These are phyloP conservation scores for Leccinum angustisporum DNA, from an alignment of 1,284 basidiomycete species.

Conservation along the genomic window DNA sequence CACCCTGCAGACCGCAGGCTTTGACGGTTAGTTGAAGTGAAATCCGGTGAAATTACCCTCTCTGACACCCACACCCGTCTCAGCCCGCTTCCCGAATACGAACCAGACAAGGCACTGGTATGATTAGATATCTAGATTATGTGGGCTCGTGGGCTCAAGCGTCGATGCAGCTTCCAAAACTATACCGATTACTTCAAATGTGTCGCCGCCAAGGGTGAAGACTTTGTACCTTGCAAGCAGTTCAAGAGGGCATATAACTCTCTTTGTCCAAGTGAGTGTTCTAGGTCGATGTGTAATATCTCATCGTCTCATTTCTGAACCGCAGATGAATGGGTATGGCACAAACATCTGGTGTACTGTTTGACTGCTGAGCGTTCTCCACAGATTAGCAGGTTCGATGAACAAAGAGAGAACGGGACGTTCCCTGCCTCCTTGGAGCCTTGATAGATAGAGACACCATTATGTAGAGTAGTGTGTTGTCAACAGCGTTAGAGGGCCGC, in stretches of 20 bases:
- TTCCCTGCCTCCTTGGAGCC: slow-evolving; percentile 91
- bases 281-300: slow-evolving; percentile 3
- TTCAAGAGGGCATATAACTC: slow-evolving; percentile 97
- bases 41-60: background rate
- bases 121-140: slow-evolving; percentile 19
- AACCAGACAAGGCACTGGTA: slow-evolving; percentile 97
- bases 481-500: background rate
- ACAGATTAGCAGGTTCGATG: slow-evolving; percentile 86
- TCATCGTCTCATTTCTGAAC: slow-evolving; percentile 13
- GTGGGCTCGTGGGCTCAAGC: slow-evolving; percentile 9
- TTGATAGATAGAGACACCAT: slow-evolving; percentile 37
- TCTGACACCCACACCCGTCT: slow-evolving; percentile 14
- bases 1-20: slow-evolving; percentile 82
- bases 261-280: slow-evolving; percentile 92
- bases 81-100: slow-evolving; percentile 92
- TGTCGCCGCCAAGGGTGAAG: slow-evolving; percentile 95
- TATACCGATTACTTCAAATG: slow-evolving; percentile 99
- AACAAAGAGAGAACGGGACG: slow-evolving; percentile 87
- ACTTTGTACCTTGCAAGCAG: slow-evolving; percentile 97
- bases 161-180: slow-evolving; percentile 81
- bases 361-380: slow-evolving; percentile 12
- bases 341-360: background rate
- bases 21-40: slow-evolving; percentile 62
- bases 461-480: background rate
- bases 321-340: slow-evolving; percentile 80